A percentile compares a stretch with the other conserved stretches of the same genome.
Conservation (phyloP, 2,329 filamentous ascomycete genomes). For the Hymenoscyphus infarciens region DNA sequence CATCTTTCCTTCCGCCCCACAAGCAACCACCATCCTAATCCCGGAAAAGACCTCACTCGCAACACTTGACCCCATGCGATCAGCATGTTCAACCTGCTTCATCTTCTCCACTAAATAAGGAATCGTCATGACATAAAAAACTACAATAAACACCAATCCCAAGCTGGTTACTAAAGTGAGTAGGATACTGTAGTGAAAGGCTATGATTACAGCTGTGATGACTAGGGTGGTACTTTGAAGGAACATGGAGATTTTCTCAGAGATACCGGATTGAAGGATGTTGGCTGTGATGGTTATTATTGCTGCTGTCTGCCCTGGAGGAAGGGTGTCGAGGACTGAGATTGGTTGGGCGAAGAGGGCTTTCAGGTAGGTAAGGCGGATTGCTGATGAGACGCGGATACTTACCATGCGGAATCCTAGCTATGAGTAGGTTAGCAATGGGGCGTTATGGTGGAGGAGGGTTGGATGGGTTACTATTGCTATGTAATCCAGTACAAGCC, state of each 20-base stretch:
- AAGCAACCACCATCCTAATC: slow-evolving; percentile 58
- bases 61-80: slow-evolving; percentile 52
- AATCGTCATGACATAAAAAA: slow-evolving; percentile 46
- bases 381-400: slow-evolving; percentile 55
- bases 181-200: slow-evolving; percentile 54
- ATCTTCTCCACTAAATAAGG: slow-evolving; percentile 53
- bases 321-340: slow-evolving; percentile 64
- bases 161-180: slow-evolving; percentile 56
- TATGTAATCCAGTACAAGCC: slow-evolving; percentile 51
- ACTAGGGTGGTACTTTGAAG: slow-evolving; percentile 54
- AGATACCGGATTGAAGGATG: slow-evolving; percentile 58
- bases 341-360: slow-evolving; percentile 62
- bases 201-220: slow-evolving; percentile 49
- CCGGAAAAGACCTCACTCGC: slow-evolving; percentile 56
- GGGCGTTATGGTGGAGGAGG: neutral
- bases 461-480: slow-evolving; percentile 45
- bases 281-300: slow-evolving; percentile 65
- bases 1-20: slow-evolving; percentile 54
- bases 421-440: slow-evolving; percentile 12
- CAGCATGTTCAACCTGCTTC: slow-evolving; percentile 42
- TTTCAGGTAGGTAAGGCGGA: slow-evolving; percentile 62
- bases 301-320: slow-evolving; percentile 55
- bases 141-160: slow-evolving; percentile 51
- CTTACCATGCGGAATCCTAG: slow-evolving; percentile 55
- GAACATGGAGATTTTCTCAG: slow-evolving; percentile 56